Percentiles rank a stretch among this genome's conserved stretches.
These are phyloP conservation scores for Punctularia strigosozonata DNA, from an alignment of 768 basidiomycete species.

Conservation along the genomic window DNA sequence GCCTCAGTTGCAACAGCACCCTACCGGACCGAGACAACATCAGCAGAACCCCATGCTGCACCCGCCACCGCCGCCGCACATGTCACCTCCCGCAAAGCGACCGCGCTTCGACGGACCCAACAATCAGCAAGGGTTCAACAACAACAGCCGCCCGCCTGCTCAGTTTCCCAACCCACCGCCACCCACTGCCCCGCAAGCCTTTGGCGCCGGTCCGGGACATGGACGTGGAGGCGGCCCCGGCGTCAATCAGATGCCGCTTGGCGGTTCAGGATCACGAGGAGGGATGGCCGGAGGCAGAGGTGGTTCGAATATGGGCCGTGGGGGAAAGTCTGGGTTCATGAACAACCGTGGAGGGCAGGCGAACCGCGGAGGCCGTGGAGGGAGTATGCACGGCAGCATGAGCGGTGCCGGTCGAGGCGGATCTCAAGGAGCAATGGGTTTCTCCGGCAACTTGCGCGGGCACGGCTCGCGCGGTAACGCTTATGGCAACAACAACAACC, in stretches of 20 bases:
- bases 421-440: neutral
- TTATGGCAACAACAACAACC: slow-evolving; percentile 42
- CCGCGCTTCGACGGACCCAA: slow-evolving; percentile 79
- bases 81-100: slow-evolving; percentile 84
- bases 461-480: slow-evolving; percentile 60
- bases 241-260: slow-evolving; percentile 27
- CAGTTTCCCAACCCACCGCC: slow-evolving; percentile 54
- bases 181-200: slow-evolving; percentile 29
- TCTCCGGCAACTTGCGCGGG: neutral
- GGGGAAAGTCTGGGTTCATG: slow-evolving; percentile 17
- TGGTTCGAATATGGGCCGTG: slow-evolving; percentile 21
- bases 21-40: slow-evolving; percentile 21
- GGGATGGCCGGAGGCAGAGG: slow-evolving; percentile 22
- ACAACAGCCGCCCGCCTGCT: slow-evolving; percentile 50
- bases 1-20: slow-evolving; percentile 27
- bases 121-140: slow-evolving; percentile 36
- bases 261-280: slow-evolving; percentile 27
- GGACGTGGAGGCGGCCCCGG: slow-evolving; percentile 30
- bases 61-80: slow-evolving; percentile 67
- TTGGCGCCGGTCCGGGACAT: slow-evolving; percentile 15
- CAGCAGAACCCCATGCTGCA: slow-evolving; percentile 27
- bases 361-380: neutral
- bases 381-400: neutral
- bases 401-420: neutral
- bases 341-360: slow-evolving; percentile 29